These are phyloP conservation scores for Calycina herbarum DNA, from an alignment of 2,329 filamentous ascomycete species.

Conservation along the genomic window DNA sequence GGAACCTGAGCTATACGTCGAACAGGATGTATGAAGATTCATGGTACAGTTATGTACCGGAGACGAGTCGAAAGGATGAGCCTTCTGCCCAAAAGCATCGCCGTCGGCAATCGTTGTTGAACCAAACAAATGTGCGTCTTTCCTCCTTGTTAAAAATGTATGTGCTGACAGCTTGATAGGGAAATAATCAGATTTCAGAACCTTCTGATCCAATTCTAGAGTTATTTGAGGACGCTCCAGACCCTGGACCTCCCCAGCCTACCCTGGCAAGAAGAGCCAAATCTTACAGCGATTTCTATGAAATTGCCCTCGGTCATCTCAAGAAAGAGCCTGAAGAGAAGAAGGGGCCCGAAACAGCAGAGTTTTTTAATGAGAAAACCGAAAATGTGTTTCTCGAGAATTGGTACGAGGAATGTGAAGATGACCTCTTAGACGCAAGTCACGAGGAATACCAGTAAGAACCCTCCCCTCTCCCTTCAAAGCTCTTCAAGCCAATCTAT, in stretches of 20 bases:
- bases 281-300: slow-evolving; percentile 78
- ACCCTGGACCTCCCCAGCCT: slow-evolving; percentile 64
- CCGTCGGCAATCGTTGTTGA: slow-evolving; percentile 68
- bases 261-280: slow-evolving; percentile 65
- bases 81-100: slow-evolving; percentile 55
- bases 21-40: slow-evolving; percentile 75
- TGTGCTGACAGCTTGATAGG: slow-evolving; percentile 42
- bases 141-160: slow-evolving; percentile 34
- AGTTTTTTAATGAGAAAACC: slow-evolving; percentile 41
- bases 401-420: slow-evolving; percentile 60
- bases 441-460: slow-evolving; percentile 81
- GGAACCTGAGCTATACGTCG: background rate
- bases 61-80: slow-evolving; percentile 53
- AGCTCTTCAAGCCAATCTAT: background rate
- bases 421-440: slow-evolving; percentile 74
- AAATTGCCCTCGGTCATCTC: slow-evolving; percentile 58
- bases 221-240: slow-evolving; percentile 56
- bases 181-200: slow-evolving; percentile 54
- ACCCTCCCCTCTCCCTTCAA: slow-evolving; percentile 5
- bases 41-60: slow-evolving; percentile 77
- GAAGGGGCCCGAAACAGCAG: slow-evolving; percentile 22
- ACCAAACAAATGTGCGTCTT: slow-evolving; percentile 60
- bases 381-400: slow-evolving; percentile 55
- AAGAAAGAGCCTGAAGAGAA: slow-evolving; percentile 48
- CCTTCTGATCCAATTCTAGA: slow-evolving; percentile 57